A percentile compares a stretch with the other conserved stretches of the same genome.
phyloP scores from a whole-genome alignment of 2,329 filamentous ascomycete genomes.

The Pseudogymnoascus sp. region DNA sequence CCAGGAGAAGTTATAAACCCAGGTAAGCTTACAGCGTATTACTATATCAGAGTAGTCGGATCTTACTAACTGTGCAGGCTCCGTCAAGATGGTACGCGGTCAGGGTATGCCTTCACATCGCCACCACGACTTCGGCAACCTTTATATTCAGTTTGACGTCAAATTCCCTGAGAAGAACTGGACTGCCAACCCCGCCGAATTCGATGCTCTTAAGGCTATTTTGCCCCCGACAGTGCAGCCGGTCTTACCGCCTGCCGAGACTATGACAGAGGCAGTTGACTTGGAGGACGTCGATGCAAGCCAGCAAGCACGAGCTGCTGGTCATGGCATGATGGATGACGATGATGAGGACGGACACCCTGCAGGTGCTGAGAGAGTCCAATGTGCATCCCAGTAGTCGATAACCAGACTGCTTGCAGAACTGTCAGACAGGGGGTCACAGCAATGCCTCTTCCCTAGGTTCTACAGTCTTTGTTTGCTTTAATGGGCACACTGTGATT shows the following conservation, averaged over 20 bases:
- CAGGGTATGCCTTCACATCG: constrained; percentile 96
- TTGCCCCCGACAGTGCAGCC: constrained; percentile 59
- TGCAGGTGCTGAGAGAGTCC: constrained; percentile 65
- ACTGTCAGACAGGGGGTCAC: neutral
- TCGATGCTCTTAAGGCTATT: constrained; percentile 73
- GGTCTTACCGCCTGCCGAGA: constrained; percentile 64
- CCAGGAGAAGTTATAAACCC: constrained; percentile 92
- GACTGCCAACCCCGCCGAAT: constrained; percentile 58
- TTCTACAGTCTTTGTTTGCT: neutral
- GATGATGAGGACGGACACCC: constrained; percentile 71
- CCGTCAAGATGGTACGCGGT: constrained; percentile 87
- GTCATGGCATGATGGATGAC: constrained; percentile 59
- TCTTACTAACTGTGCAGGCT: constrained; percentile 45
- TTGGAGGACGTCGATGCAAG: constrained; percentile 76
- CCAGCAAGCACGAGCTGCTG: constrained; percentile 60
- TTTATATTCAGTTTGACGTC: constrained; percentile 96
- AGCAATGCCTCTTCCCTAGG: neutral
- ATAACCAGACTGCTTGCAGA: neutral
- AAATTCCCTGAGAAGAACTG: constrained; percentile 85
- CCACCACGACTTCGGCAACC: constrained; percentile 90
- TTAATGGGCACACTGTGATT: neutral
- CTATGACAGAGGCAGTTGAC: constrained; percentile 84
- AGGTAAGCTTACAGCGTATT: constrained; percentile 50
- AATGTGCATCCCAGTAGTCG: constrained; percentile 78
- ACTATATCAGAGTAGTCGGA: constrained; percentile 16